Evolutionary conservation across 305 asterid species (phyloP).

Genomic region (Fraxinus baroniana): DNA sequence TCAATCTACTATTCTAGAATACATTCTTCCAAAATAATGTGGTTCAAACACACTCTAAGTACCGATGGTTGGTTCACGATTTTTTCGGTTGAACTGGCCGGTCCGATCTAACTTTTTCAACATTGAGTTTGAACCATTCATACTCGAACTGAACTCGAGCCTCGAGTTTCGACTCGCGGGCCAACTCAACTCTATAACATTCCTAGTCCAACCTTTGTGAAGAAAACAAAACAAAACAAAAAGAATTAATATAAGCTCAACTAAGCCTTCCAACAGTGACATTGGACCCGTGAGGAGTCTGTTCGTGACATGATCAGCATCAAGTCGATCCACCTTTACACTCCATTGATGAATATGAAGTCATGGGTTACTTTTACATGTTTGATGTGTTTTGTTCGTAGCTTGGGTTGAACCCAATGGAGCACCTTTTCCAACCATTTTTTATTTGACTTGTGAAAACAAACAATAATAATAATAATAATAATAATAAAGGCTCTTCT

Average conservation of each 20-base stretch:
- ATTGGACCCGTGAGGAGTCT: neutral
- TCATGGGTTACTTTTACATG: neutral
- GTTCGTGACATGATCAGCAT: no score
- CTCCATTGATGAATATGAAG: neutral
- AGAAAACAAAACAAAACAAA: neutral
- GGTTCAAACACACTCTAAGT: no score
- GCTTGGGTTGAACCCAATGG: neutral
- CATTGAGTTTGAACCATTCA: no score
- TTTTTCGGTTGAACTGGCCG: no score
- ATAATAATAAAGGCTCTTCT: neutral
- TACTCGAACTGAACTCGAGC: no score
- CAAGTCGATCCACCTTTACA: neutral
- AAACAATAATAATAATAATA: no score
- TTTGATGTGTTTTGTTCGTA: neutral
- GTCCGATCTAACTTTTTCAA: no score
- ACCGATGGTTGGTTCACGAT: no score
- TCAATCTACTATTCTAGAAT: no score
- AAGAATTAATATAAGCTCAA: neutral
- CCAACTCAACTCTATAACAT: no score
- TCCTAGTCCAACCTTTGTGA: neutral
- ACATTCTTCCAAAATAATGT: neutral
- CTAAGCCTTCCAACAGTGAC: neutral
- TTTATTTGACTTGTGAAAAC: neutral
- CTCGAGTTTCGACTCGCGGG: no score
- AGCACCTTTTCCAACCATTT: neutral